phyloP scores from a whole-genome alignment of 1,284 basidiomycete genomes.

The Ustilago bromivora region DNA sequence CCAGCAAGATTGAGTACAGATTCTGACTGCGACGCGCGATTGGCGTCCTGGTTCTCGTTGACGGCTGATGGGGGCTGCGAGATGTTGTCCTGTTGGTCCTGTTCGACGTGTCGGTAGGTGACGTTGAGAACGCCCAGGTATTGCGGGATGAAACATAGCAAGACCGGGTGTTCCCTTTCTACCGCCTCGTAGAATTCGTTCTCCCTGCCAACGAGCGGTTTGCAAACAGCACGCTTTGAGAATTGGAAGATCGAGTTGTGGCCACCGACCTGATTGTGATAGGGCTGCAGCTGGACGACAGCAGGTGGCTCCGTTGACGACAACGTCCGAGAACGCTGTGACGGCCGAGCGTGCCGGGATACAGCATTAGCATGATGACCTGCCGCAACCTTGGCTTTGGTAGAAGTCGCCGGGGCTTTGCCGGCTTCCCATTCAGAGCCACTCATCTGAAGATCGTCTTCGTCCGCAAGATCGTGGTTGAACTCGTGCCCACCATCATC shows the following conservation, averaged over 20 bases:
- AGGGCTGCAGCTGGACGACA: conserved; percentile 88
- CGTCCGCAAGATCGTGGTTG: conserved; percentile 37
- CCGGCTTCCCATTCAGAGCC: conserved; percentile 46
- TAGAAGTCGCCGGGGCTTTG: neutral
- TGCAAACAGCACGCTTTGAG: conserved; percentile 96
- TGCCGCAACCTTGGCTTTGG: neutral
- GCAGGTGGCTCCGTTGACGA: conserved; percentile 44
- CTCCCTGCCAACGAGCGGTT: conserved; percentile 96
- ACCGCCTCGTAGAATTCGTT: conserved; percentile 98
- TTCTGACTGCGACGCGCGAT: conserved; percentile 6
- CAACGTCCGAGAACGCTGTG: conserved; percentile 10
- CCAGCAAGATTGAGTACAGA: neutral
- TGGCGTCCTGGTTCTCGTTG: neutral
- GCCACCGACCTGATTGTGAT: conserved; percentile 96
- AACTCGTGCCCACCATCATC: conserved; percentile 19
- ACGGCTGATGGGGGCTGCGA: neutral
- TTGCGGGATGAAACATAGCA: conserved; percentile 92
- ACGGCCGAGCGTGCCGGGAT: conserved; percentile 8
- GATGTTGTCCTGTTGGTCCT: conserved; percentile 13
- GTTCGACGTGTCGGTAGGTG: conserved; percentile 75
- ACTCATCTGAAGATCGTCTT: conserved; percentile 50
- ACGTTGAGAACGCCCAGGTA: conserved; percentile 99
- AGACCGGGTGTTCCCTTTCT: conserved; percentile 88
- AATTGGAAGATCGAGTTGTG: conserved; percentile 98
- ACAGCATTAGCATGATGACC: conserved; percentile 2